These are phyloP conservation scores for Cladophialophora psammophila DNA, from an alignment of 2,329 filamentous ascomycete genomes.

Conservation along the genomic window DNA sequence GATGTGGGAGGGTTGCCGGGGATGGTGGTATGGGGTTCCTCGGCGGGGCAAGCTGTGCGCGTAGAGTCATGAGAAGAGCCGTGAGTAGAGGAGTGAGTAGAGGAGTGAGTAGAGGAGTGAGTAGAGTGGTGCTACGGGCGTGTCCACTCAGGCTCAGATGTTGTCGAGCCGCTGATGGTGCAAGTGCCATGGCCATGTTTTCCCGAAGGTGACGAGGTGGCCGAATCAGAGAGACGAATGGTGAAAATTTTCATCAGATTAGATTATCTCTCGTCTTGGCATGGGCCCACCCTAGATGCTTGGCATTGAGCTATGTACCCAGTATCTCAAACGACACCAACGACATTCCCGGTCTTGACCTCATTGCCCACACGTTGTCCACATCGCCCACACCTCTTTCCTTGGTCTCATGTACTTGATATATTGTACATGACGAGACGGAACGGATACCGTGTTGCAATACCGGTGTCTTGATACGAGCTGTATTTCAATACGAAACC, in stretches of 20 bases:
- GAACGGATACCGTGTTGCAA: background rate
- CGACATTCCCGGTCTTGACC: background rate
- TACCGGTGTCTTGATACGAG: background rate
- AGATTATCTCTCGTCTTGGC: background rate
- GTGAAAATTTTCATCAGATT: background rate
- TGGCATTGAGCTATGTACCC: background rate
- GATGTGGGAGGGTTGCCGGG: background rate
- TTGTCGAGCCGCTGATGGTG: background rate
- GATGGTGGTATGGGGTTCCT: background rate
- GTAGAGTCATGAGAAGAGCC: background rate
- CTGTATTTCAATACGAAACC: constrained; percentile 6
- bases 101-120: too few relatives aligned
- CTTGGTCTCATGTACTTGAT: background rate
- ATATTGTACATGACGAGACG: background rate
- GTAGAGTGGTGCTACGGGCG: background rate
- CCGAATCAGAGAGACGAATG: background rate
- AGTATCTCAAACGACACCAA: background rate
- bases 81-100: too few relatives aligned
- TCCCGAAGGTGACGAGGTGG: background rate
- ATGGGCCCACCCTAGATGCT: background rate
- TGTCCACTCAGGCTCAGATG: background rate
- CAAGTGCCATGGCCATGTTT: background rate
- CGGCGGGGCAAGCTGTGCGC: background rate
- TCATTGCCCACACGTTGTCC: background rate
- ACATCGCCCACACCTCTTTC: background rate